phyloP scores from a whole-genome alignment of 2,329 filamentous ascomycete species.

The Magnaporthiopsis rhizophila region DNA sequence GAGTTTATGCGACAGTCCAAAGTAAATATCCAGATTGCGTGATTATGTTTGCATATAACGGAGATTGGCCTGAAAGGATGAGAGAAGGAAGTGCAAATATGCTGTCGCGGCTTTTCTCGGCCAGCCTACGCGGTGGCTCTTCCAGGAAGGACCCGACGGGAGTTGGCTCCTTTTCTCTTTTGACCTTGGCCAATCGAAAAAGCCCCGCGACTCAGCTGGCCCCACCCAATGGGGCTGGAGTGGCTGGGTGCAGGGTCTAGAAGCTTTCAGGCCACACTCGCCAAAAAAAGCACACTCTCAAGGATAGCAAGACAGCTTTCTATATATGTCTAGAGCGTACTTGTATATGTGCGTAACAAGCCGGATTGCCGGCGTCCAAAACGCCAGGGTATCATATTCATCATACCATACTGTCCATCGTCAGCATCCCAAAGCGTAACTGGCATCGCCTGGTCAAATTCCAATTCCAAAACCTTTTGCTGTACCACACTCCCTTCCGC shows the following conservation, averaged over 20 bases:
- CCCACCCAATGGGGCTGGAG: neutral
- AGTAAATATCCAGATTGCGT: neutral
- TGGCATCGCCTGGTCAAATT: neutral
- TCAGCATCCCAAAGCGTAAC: neutral
- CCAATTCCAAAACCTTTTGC: neutral
- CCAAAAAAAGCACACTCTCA: no score
- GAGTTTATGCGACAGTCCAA: neutral
- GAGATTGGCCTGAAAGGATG: neutral
- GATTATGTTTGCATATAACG: neutral
- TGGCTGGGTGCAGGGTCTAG: neutral
- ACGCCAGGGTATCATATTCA: neutral
- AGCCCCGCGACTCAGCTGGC: neutral
- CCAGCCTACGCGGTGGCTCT: neutral
- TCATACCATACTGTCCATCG: neutral
- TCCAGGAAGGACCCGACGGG: neutral
- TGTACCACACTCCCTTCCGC: no score
- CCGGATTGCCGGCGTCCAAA: neutral
- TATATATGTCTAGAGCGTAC: no score
- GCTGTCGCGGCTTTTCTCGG: neutral
- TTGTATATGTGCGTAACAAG: no score
- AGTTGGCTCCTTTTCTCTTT: neutral
- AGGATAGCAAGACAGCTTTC: no score
- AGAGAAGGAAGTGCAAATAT: neutral
- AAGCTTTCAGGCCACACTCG: no score
- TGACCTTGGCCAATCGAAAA: neutral